Evolutionary conservation across 1,139 yeast genomes (phyloP), one percentile per base, ranked within the genome.

Genomic region (Saccharomyces uvarum): DNA sequence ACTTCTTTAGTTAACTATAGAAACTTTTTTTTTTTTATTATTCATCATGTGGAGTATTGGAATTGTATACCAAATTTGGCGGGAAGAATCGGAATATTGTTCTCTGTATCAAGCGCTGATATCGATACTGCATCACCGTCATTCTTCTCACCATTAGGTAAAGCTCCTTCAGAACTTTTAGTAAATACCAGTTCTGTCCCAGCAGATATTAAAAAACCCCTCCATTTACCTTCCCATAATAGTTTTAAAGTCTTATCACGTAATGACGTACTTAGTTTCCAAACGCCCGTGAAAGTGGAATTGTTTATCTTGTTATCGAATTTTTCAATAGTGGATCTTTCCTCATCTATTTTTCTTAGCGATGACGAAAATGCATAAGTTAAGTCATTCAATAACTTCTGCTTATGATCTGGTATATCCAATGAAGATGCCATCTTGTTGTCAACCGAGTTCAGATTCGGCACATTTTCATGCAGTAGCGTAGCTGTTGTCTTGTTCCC

Each of bases 151-250:
- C 11, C 44, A 6, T 14, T 13, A 26, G n/a, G 21, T n/a, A 11
- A 47, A 26, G 29, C 44, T 44, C 21, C 13, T 29, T 27, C 9
- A 52, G 44, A 31, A 31, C 52, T 4, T 51, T 16, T 32, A 52
- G 56, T 32, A 47, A 49, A 42, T 46, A 56, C 49, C 13, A 68
- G 52, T 52, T 79, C 81, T 2, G 84, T 77, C 0, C 98, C 98
- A 1, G 93, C 80, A 53, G 90, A 83, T 4, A 91, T 76, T 53
- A 93, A 69, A 64, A 93, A 86, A 52, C 89, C 96, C 63, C 86
- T 83, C 64, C 81, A 81, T 59, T 88, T 78, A 0, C 98, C 97
- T 65, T 88, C 97, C 97, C 98, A 93, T 42, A 88, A 71, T 4
- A 90, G 54, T 56, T 82, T 83, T 7, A 88, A 64, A 56, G 81